Conservation (phyloP, 768 basidiomycete species). For the Ramaria rubella region DNA sequence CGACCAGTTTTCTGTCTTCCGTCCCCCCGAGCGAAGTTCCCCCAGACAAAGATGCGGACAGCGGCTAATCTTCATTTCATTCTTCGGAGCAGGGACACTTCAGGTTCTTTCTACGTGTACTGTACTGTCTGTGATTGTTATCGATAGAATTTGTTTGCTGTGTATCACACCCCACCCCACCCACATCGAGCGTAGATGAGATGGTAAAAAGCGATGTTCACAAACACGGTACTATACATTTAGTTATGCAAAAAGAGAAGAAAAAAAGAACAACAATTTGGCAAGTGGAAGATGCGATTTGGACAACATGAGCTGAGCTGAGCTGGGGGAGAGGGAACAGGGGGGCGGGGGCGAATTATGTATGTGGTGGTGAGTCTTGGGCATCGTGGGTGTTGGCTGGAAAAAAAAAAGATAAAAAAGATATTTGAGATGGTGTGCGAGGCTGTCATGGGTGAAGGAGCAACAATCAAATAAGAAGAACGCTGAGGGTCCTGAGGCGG, state of each 20-base stretch:
- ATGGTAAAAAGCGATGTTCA: conserved; percentile 1
- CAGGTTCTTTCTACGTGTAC: background rate
- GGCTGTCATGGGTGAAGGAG: conserved; percentile 1
- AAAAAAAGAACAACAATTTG: conserved; percentile 4
- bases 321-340: conserved; percentile 21
- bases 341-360: conserved; percentile 17
- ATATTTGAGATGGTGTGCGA: conserved; percentile 3
- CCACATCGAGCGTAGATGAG: background rate
- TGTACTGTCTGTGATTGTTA: background rate
- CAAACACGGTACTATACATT: conserved; percentile 4
- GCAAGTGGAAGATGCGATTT: conserved; percentile 3
- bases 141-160: background rate
- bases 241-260: conserved; percentile 5
- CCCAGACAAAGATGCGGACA: conserved; percentile 3
- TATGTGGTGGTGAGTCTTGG: conserved; percentile 8
- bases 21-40: conserved; percentile 53
- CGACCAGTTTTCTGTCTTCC: conserved; percentile 28
- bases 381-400: conserved; percentile 3
- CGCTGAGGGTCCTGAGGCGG: background rate
- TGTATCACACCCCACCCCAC: background rate
- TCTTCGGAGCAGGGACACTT: background rate
- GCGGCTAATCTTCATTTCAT: background rate
- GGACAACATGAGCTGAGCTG: conserved; percentile 10
- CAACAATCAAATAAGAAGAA: background rate
- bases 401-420: background rate